These are phyloP conservation scores for Podila horticola DNA, from an alignment of 192 early-diverging fungal species.

Conservation along the genomic window DNA sequence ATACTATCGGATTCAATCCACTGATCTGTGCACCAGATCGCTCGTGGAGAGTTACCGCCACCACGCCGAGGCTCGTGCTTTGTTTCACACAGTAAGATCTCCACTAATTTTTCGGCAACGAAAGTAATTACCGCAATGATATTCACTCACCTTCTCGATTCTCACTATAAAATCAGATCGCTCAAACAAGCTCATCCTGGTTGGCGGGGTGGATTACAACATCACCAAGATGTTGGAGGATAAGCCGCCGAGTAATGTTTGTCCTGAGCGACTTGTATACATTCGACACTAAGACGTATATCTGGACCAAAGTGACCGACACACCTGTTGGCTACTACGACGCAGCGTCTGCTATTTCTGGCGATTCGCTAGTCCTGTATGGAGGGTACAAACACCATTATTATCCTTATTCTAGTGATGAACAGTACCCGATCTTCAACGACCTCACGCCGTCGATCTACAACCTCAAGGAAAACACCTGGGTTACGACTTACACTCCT, in stretches of 20 bases:
- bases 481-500: neutral
- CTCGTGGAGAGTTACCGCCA: no score
- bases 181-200: conserved; percentile 3
- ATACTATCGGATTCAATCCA: no score
- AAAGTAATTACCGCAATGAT: no score
- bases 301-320: conserved; percentile 1
- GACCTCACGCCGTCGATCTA: neutral
- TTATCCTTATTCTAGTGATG: neutral
- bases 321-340: neutral
- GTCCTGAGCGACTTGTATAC: neutral
- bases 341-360: neutral
- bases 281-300: neutral
- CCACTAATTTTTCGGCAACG: no score
- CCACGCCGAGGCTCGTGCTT: no score
- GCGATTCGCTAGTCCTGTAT: neutral
- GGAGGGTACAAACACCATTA: neutral
- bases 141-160: no score
- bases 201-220: neutral
- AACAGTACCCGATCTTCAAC: neutral
- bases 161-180: no score
- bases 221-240: no score
- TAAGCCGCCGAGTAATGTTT: no score
- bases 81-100: no score
- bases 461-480: neutral
- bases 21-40: no score